Evolutionary conservation across 305 asterid species (phyloP).

Genomic region (Fraxinus latifolia): DNA sequence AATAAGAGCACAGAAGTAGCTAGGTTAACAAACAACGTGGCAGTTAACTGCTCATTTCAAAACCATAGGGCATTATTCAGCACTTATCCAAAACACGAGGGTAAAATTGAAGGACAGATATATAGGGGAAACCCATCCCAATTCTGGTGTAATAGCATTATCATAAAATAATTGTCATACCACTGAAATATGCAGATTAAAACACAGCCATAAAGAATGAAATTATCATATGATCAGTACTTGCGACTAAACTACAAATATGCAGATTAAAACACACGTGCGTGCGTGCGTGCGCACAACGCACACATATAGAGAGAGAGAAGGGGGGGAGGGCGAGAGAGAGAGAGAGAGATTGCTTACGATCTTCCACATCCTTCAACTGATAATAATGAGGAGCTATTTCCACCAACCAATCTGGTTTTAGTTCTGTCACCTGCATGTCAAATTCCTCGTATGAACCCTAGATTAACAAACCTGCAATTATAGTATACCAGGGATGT

Average conservation of each 20-base stretch:
- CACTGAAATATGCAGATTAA: not conserved
- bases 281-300: not conserved
- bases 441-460: slow-evolving; percentile 22
- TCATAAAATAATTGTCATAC: not conserved
- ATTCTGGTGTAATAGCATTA: not conserved
- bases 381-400: slow-evolving; percentile 93
- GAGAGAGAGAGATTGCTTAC: slow-evolving; percentile 40
- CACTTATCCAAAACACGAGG: not conserved
- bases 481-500: not conserved
- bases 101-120: not conserved
- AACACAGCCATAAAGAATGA: too few relatives aligned
- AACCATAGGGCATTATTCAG: not conserved
- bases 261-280: not conserved
- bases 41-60: not conserved
- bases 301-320: not conserved
- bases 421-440: slow-evolving; percentile 65
- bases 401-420: slow-evolving; percentile 91
- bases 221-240: too few relatives aligned
- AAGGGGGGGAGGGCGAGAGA: not conserved
- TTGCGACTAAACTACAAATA: not conserved
- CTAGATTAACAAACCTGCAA: slow-evolving; percentile 5
- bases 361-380: slow-evolving; percentile 84
- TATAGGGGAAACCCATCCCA: not conserved
- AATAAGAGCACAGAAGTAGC: not conserved
- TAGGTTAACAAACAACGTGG: not conserved